Evolutionary conservation across 2,329 filamentous ascomycete genomes (phyloP), one percentile per base, ranked within the genome.

Genomic region (Sarocladium brachiariae): DNA sequence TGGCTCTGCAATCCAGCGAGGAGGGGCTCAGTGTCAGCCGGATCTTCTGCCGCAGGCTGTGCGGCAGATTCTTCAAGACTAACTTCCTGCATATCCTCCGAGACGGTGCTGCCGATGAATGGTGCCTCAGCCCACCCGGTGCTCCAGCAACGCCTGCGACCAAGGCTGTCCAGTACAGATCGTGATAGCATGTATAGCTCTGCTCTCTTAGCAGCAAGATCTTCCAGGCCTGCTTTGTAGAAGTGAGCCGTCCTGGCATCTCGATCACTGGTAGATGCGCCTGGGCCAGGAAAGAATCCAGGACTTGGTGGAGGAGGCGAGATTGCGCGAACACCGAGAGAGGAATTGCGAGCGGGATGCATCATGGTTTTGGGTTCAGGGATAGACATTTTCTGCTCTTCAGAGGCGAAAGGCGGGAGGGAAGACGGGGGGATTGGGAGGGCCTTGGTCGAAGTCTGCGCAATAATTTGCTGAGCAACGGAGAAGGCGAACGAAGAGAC

Each of bases 111-210:
- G n/a, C 69, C 68, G 2, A 80, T 61, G 2, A 76, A 67, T 0
- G 77, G 75, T 7, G 84, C 76, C 51, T 79, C 72, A 24, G 74
- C 73, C 89, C 88, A 95, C 0, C 86, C 88, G 55, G 88, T 81
- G 49, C 74, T 79, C 91, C 90, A 96, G 3, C 81, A 83, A 19
- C 81, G 74, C 52, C 80, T 79, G 60, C 80, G 81, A 2, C 88
- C 91, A 43, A 89, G 70, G 46, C 83, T 78, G 59, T 92, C 85
- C 0, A 97, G 72, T 4, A 93, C 79, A 55, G 87, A 89, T 51
- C 92, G 78, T 8, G 89, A 91, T 35, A 96, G 70, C 51, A 88
- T 72, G 54, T 89, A 86, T 2, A 97, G 75, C 60, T 96, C 89
- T 5, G 89, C 92, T 59, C 92, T 79, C 53, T 83, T 82, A 39